A percentile compares a stretch with the other conserved stretches of the same genome.
phyloP scores from a whole-genome alignment of 139 green algal genomes.

The Coccomyxa sp. region DNA sequence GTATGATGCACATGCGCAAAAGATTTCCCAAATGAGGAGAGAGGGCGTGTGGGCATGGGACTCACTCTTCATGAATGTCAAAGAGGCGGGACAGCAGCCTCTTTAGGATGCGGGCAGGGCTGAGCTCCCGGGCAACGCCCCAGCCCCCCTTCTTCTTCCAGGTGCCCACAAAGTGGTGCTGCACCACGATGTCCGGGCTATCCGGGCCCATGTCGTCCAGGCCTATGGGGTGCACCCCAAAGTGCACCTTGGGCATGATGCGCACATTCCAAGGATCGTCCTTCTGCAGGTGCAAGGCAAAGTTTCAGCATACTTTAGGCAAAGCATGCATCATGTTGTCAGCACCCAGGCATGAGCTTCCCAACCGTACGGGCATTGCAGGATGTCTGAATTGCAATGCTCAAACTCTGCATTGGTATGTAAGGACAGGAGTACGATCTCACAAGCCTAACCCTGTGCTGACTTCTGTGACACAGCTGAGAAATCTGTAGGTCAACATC shows the following conservation, averaged over 20 bases:
- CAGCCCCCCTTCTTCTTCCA: constrained; percentile 59
- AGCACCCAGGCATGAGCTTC: too few species aligned
- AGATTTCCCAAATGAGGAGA: too few species aligned
- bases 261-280: constrained; percentile 59
- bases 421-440: too few species aligned
- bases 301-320: not conserved
- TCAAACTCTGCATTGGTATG: too few species aligned
- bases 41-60: too few species aligned
- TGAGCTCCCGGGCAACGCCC: constrained; percentile 18
- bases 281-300: constrained; percentile 11
- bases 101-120: constrained; percentile 17
- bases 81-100: not conserved
- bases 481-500: too few species aligned
- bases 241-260: constrained; percentile 69
- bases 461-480: too few species aligned
- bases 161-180: constrained; percentile 72
- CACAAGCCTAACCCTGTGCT: too few species aligned
- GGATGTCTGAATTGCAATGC: too few species aligned
- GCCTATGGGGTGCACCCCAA: constrained; percentile 52
- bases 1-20: too few species aligned
- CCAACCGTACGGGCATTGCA: too few species aligned
- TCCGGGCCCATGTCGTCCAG: constrained; percentile 40
- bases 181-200: constrained; percentile 47
- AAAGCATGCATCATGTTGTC: not conserved
- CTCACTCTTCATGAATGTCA: not conserved